phyloP scores from a whole-genome alignment of 2,329 filamentous ascomycete species.

The Cercospora sp. region DNA sequence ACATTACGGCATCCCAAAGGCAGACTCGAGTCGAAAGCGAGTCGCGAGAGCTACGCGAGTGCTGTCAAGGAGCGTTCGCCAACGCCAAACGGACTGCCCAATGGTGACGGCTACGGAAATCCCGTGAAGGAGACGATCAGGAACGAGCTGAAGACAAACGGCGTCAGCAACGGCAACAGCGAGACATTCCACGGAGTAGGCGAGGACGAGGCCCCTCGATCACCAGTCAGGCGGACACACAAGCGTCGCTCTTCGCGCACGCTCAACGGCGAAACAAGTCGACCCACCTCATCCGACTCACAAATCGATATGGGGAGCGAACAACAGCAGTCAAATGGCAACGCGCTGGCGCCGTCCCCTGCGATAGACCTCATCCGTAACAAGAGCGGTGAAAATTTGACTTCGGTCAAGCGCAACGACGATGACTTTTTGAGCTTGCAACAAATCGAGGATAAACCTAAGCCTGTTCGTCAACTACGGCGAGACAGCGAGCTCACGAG shows the following conservation, averaged over 20 bases:
- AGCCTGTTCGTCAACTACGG: slow-evolving; percentile 23
- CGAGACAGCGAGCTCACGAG: slow-evolving; percentile 48
- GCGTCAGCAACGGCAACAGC: slow-evolving; percentile 18
- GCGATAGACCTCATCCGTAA: slow-evolving; percentile 47
- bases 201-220: slow-evolving; percentile 34
- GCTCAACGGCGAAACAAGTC: slow-evolving; percentile 26
- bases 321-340: slow-evolving; percentile 8
- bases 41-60: slow-evolving; percentile 29
- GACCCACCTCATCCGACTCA: slow-evolving; percentile 10
- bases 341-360: slow-evolving; percentile 28
- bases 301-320: slow-evolving; percentile 18
- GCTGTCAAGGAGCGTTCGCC: slow-evolving; percentile 27
- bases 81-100: slow-evolving; percentile 20
- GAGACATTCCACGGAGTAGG: slow-evolving; percentile 34
- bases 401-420: slow-evolving; percentile 30
- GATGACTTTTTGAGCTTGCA: slow-evolving; percentile 28
- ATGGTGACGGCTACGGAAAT: slow-evolving; percentile 26
- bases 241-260: slow-evolving; percentile 32
- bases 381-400: slow-evolving; percentile 47
- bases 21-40: slow-evolving; percentile 30
- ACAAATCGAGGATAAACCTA: slow-evolving; percentile 39
- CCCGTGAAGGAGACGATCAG: slow-evolving; percentile 17
- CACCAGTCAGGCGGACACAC: slow-evolving; percentile 31
- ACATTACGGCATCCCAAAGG: slow-evolving; percentile 33
- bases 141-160: slow-evolving; percentile 16